These are phyloP conservation scores for Eutrema heterophyllum DNA, from an alignment of 345 rosid species.

Conservation along the genomic window DNA sequence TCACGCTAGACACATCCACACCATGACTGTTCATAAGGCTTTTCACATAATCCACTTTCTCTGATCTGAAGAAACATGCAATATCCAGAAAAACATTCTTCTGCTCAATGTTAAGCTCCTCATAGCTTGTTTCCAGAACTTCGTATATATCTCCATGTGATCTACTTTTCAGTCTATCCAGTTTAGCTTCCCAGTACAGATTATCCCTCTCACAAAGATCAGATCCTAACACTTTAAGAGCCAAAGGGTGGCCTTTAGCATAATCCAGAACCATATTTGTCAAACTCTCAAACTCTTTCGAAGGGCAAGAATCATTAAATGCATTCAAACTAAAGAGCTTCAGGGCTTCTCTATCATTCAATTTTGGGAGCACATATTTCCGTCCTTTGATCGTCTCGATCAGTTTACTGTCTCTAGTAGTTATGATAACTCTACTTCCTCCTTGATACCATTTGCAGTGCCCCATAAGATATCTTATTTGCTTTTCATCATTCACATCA, in stretches of 20 bases:
- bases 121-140: conserved; percentile 36
- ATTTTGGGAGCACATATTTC: conserved; percentile 20
- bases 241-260: conserved; percentile 35
- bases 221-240: conserved; percentile 38
- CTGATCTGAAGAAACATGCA: conserved; percentile 40
- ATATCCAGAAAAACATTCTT: conserved; percentile 44
- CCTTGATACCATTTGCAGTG: conserved; percentile 26
- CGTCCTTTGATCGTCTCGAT: conserved; percentile 20
- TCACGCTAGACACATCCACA: conserved; percentile 19
- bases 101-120: conserved; percentile 31
- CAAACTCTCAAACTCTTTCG: neutral
- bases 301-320: conserved; percentile 10
- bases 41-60: neutral
- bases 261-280: conserved; percentile 25
- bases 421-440: conserved; percentile 32
- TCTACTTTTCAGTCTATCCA: conserved; percentile 20
- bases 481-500: conserved; percentile 27
- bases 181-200: conserved; percentile 24
- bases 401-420: conserved; percentile 33
- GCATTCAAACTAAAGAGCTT: conserved; percentile 30
- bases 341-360: conserved; percentile 27
- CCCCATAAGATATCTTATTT: conserved; percentile 16
- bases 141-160: conserved; percentile 24
- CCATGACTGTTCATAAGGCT: conserved; percentile 18
- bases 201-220: conserved; percentile 12